Percentiles rank a stretch among this genome's conserved stretches.
phyloP scores from a whole-genome alignment of 179 eudicot genomes.

The Beta macrorhiza region DNA sequence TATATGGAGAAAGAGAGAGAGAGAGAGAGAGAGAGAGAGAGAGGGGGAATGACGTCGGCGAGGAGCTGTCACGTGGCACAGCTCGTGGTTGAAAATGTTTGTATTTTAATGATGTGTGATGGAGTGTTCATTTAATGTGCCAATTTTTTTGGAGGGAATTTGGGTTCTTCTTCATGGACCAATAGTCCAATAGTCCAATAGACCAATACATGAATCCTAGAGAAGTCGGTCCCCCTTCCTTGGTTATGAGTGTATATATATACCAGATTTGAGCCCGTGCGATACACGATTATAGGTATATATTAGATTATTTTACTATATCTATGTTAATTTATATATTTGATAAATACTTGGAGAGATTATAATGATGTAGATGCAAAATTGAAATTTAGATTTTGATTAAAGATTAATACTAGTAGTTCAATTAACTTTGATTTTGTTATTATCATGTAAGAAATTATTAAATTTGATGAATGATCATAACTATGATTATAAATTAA shows the following conservation, averaged over 20 bases:
- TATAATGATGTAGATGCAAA: too few species aligned
- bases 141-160: slow-evolving; percentile 3
- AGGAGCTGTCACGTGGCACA: slow-evolving; percentile 7
- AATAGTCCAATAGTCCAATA: background rate
- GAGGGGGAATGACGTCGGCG: background rate
- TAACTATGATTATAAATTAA: too few species aligned
- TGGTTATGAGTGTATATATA: too few species aligned
- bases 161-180: background rate
- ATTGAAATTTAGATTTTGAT: too few species aligned
- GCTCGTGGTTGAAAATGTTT: slow-evolving; percentile 6
- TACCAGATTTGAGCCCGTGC: too few species aligned
- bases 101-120: background rate
- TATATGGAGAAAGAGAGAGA: slow-evolving; percentile 5
- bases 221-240: background rate
- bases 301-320: too few species aligned
- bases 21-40: background rate
- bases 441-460: too few species aligned
- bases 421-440: too few species aligned
- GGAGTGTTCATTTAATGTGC: background rate
- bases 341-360: too few species aligned
- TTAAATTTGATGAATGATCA: too few species aligned
- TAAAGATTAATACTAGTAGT: too few species aligned
- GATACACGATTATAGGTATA: too few species aligned
- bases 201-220: background rate
- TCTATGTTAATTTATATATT: background rate